Evolutionary conservation across 192 early-diverging fungal genomes (phyloP).

Genomic region (Umbelopsis isabellina): DNA sequence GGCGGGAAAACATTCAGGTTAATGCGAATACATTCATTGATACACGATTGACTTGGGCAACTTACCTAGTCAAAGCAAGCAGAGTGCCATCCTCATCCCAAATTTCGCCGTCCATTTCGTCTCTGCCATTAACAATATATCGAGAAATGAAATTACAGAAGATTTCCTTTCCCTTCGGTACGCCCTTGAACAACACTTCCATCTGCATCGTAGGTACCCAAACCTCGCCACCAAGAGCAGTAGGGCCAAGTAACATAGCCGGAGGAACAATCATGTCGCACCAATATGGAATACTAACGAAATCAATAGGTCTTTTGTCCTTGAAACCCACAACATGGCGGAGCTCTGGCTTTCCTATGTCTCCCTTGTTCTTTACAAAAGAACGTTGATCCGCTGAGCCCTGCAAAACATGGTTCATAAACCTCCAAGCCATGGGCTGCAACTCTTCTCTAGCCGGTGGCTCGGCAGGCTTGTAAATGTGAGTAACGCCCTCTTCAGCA

Average conservation of each 20-base stretch:
- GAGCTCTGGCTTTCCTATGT: slow-evolving; percentile 22
- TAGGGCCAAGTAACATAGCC: slow-evolving; percentile 20
- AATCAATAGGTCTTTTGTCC: slow-evolving; percentile 29
- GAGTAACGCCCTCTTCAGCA: slow-evolving; percentile 30
- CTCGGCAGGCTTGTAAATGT: not conserved
- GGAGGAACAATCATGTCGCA: slow-evolving; percentile 40
- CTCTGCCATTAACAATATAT: slow-evolving; percentile 39
- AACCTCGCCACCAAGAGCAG: slow-evolving; percentile 5
- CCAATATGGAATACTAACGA: slow-evolving; percentile 29
- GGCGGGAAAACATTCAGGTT: no score
- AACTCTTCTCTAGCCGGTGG: slow-evolving; percentile 19
- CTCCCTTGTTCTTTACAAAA: not conserved
- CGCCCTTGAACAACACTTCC: slow-evolving; percentile 36
- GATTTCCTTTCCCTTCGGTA: slow-evolving; percentile 26
- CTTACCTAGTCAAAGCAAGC: slow-evolving; percentile 41
- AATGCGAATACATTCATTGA: not conserved
- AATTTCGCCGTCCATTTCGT: slow-evolving; percentile 38
- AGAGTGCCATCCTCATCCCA: slow-evolving; percentile 32
- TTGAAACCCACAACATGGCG: slow-evolving; percentile 21
- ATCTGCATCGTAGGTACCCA: slow-evolving; percentile 42
- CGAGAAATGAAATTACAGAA: slow-evolving; percentile 27
- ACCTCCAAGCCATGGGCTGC: not conserved
- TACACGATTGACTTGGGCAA: not conserved
- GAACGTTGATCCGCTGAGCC: slow-evolving; percentile 3
- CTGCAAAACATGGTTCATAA: slow-evolving; percentile 20